Percentiles rank a stretch among this genome's conserved stretches.
phyloP scores from a whole-genome alignment of 208 protist species.

The Acanthamoeba culbertsoni region DNA sequence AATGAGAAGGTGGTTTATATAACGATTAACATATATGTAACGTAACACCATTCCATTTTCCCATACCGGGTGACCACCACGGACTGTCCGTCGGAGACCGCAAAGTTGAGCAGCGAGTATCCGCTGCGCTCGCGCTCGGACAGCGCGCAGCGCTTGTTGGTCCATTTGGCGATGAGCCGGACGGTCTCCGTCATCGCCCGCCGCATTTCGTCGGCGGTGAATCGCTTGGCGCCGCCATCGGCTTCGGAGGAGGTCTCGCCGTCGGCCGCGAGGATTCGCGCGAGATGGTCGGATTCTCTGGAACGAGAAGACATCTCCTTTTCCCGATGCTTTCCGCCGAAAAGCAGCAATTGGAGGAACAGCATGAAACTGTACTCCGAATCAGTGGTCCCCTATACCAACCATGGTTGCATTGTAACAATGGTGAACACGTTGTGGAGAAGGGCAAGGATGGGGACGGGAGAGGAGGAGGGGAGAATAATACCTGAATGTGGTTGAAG shows the following conservation, averaged over 20 bases:
- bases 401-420: neutral
- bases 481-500: slow-evolving; percentile 50
- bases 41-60: too few relatives aligned
- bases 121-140: neutral
- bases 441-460: neutral
- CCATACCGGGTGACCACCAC: slow-evolving; percentile 51
- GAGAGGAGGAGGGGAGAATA: neutral
- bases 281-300: neutral
- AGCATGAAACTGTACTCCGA: slow-evolving; percentile 62
- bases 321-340: neutral
- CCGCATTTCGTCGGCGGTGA: slow-evolving; percentile 21
- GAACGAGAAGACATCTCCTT: neutral
- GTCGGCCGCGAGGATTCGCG: neutral
- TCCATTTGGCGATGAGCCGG: neutral
- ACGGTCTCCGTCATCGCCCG: slow-evolving; percentile 53
- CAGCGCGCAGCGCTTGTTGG: neutral
- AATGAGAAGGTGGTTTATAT: neutral
- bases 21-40: too few relatives aligned
- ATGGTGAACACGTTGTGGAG: neutral
- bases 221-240: neutral
- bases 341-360: slow-evolving; percentile 38
- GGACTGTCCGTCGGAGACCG: slow-evolving; percentile 24
- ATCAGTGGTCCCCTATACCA: slow-evolving; percentile 40
- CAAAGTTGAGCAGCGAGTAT: slow-evolving; percentile 56
- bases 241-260: neutral